Conservation (phyloP, 2,329 filamentous ascomycete species). For the Rhynchosporium graminicola region DNA sequence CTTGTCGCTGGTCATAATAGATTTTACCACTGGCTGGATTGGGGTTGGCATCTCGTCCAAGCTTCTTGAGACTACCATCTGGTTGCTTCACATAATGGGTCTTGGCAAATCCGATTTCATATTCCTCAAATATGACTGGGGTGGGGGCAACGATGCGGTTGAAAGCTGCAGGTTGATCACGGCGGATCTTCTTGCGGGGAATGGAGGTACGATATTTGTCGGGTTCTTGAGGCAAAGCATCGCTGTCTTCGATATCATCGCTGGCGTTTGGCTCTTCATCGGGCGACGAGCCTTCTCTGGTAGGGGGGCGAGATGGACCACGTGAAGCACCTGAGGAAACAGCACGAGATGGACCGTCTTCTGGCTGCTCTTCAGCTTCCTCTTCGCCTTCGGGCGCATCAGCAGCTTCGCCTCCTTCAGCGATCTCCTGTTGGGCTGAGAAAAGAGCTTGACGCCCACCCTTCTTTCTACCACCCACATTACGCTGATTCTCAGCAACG, state of each 20-base stretch:
- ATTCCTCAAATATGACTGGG: constrained; percentile 33
- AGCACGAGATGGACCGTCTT: constrained; percentile 6
- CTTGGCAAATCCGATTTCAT: constrained; percentile 39
- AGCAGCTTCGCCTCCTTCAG: constrained; percentile 6
- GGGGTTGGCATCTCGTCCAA: constrained; percentile 34
- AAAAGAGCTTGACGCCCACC: constrained; percentile 17
- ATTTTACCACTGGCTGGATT: constrained; percentile 33
- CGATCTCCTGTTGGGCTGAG: constrained; percentile 10
- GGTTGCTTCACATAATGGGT: constrained; percentile 31
- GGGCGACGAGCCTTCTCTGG: constrained; percentile 3
- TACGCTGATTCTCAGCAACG: constrained; percentile 14
- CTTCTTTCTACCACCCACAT: constrained; percentile 13
- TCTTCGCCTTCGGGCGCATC: constrained; percentile 17
- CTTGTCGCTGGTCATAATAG: constrained; percentile 35
- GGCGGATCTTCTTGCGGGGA: constrained; percentile 27
- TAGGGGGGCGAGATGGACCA: constrained; percentile 9
- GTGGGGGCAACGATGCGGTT: constrained; percentile 16
- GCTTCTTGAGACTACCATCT: constrained; percentile 23
- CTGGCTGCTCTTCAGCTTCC: constrained; percentile 18
- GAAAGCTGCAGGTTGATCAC: constrained; percentile 13
- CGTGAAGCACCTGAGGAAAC: constrained; percentile 8
- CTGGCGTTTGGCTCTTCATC: constrained; percentile 16
- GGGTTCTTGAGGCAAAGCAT: constrained; percentile 30
- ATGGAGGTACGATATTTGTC: constrained; percentile 38
- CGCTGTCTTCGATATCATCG: constrained; percentile 31